Conservation (phyloP, 1,284 basidiomycete genomes). For the Golubevia pallescens region DNA sequence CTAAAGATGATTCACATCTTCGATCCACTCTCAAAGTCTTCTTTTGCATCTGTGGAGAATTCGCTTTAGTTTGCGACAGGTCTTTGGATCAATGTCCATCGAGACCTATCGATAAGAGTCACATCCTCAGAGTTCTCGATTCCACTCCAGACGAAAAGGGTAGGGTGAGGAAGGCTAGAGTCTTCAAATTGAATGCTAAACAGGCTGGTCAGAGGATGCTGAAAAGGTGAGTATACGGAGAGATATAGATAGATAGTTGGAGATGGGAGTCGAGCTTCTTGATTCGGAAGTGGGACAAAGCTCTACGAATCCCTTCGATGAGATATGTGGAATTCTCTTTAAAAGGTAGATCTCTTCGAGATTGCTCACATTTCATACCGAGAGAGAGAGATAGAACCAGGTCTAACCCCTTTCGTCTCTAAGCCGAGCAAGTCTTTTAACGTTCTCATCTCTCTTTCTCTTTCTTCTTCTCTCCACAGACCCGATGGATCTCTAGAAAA, state of each 20-base stretch:
- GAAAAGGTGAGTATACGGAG: constrained; percentile 2
- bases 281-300: too few relatives aligned
- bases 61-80: constrained; percentile 43
- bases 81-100: constrained; percentile 22
- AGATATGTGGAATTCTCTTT: too few relatives aligned
- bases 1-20: constrained; percentile 9
- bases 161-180: constrained; percentile 19
- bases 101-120: constrained; percentile 42
- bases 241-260: too few relatives aligned
- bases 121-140: constrained; percentile 40
- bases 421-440: background rate
- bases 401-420: too few relatives aligned
- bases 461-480: constrained; percentile 10
- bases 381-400: background rate
- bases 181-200: constrained; percentile 51
- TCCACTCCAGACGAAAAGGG: constrained; percentile 22
- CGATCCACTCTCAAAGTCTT: constrained; percentile 20
- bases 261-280: too few relatives aligned
- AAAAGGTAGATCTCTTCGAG: too few relatives aligned
- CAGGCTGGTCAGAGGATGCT: constrained; percentile 32
- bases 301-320: too few relatives aligned
- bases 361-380: too few relatives aligned
- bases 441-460: background rate
- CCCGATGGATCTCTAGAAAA: constrained; percentile 37
- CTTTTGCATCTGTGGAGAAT: constrained; percentile 61